These are phyloP conservation scores for Pelargonium cotyledonis DNA, from an alignment of 441 rosid species.

Conservation along the genomic window DNA sequence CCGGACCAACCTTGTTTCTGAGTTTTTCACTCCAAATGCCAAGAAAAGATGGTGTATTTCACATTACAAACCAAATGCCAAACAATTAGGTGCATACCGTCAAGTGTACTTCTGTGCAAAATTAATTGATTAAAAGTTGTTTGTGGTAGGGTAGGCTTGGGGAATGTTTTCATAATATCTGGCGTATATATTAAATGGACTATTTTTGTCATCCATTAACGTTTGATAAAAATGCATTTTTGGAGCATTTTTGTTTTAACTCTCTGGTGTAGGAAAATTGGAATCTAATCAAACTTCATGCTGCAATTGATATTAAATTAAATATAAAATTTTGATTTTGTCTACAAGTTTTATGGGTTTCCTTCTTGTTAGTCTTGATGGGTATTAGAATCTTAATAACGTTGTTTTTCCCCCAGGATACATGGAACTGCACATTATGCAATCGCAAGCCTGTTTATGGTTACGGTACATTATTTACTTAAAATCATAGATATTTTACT, in stretches of 20 bases:
- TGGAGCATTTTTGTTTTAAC: background rate
- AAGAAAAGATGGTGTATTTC: conserved; percentile 62
- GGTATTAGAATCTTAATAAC: conserved; percentile 15
- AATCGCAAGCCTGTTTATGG: conserved; percentile 42
- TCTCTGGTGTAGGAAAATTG: too few relatives aligned
- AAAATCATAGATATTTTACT: too few relatives aligned
- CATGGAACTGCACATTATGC: conserved; percentile 44
- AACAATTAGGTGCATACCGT: conserved; percentile 53
- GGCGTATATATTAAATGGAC: background rate
- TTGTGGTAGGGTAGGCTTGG: background rate
- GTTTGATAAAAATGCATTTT: background rate
- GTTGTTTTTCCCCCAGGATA: conserved; percentile 28
- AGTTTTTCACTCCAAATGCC: conserved; percentile 54
- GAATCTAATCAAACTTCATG: background rate
- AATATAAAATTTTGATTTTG: background rate
- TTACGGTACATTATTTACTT: conserved; percentile 30
- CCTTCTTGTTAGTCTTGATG: background rate
- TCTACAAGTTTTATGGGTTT: background rate
- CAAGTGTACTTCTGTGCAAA: conserved; percentile 33
- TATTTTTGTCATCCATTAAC: background rate
- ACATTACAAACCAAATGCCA: conserved; percentile 51
- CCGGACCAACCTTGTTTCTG: conserved; percentile 54
- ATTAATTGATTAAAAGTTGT: conserved; percentile 8
- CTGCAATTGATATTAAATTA: background rate
- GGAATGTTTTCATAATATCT: background rate